These are phyloP conservation scores for Rhodomyrtus psidioides DNA, from an alignment of 441 rosid species.

Conservation along the genomic window DNA sequence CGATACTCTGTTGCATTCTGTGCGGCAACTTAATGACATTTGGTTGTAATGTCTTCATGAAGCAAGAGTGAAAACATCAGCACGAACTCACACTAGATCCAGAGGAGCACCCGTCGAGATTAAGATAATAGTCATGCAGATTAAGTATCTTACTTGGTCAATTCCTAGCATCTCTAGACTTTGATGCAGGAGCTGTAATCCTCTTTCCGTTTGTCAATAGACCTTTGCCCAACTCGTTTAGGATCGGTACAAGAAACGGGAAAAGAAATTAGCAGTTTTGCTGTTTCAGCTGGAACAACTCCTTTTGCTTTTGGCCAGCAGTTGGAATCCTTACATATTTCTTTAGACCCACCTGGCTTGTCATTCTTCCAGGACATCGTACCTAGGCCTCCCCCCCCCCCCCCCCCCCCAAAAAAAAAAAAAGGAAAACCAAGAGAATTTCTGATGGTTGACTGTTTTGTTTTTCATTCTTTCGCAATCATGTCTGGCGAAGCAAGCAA, in stretches of 20 bases:
- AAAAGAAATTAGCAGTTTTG: neutral
- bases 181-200: neutral
- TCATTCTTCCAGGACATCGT: neutral
- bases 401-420: too few species aligned
- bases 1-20: neutral
- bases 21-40: neutral
- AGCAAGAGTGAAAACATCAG: neutral
- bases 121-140: neutral
- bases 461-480: neutral
- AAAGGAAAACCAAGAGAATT: neutral
- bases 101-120: neutral
- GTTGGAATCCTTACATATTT: neutral
- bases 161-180: neutral
- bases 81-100: neutral
- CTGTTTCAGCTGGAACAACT: neutral
- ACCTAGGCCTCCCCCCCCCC: too few species aligned
- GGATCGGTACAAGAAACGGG: neutral
- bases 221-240: neutral
- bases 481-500: neutral
- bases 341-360: neutral
- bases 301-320: neutral
- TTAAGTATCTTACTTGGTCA: neutral
- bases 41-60: neutral
- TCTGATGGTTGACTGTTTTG: neutral
- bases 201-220: neutral